Conservation (phyloP, 2,329 filamentous ascomycete species). For the Gnomoniopsis sp. region DNA sequence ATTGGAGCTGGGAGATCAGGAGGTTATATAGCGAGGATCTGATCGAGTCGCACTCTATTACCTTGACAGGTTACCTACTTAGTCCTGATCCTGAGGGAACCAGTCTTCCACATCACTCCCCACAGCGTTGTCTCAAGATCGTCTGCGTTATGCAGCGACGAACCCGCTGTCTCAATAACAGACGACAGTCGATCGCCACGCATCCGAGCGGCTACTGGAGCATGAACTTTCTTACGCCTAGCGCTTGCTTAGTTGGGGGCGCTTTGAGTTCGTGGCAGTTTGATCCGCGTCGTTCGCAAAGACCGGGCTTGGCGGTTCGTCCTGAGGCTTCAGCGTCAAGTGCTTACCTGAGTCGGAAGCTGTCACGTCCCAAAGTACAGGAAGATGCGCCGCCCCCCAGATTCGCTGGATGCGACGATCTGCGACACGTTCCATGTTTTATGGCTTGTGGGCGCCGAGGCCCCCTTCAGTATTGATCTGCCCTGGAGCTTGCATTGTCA, state of each 20-base stretch:
- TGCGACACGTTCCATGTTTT: constrained; percentile 8
- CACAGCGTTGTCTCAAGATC: too few relatives aligned
- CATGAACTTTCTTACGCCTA: background rate
- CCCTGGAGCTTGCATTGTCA: background rate
- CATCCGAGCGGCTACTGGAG: background rate
- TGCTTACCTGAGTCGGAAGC: background rate
- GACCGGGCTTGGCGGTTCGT: background rate
- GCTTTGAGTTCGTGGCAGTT: background rate
- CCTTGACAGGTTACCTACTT: too few relatives aligned
- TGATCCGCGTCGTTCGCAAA: background rate
- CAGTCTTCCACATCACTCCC: too few relatives aligned
- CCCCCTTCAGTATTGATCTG: background rate
- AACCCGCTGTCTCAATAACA: too few relatives aligned
- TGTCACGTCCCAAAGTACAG: background rate
- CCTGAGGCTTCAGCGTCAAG: background rate
- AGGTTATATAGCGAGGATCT: background rate
- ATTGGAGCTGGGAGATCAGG: background rate
- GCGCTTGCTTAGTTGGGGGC: background rate
- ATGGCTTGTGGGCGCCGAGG: background rate
- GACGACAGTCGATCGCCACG: background rate
- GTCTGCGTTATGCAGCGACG: too few relatives aligned
- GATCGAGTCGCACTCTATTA: background rate
- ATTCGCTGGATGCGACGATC: constrained; percentile 1
- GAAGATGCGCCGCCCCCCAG: background rate
- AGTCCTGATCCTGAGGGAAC: too few relatives aligned